Conservation (phyloP, 2,329 filamentous ascomycete species). For the Coniosporium tulheliwenetii region DNA sequence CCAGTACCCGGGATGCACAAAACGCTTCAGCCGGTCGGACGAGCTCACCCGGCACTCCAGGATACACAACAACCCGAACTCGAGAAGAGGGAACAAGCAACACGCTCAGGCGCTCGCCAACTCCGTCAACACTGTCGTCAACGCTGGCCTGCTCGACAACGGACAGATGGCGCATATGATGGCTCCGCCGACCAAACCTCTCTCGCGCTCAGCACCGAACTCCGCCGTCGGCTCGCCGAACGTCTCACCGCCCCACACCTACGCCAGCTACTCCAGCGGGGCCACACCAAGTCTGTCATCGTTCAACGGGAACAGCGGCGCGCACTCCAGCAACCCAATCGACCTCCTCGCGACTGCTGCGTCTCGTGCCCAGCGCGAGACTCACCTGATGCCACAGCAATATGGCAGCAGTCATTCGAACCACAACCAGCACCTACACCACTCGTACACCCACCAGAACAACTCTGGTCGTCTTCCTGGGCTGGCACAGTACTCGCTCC, state of each 20-base stretch:
- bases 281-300: slow-evolving; percentile 37
- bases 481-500: slow-evolving; percentile 58
- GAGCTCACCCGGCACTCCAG: slow-evolving; percentile 92
- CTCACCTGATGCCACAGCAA: slow-evolving; percentile 29
- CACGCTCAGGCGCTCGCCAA: slow-evolving; percentile 44
- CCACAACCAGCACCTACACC: slow-evolving; percentile 27
- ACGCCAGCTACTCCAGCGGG: slow-evolving; percentile 44
- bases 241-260: slow-evolving; percentile 86
- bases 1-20: slow-evolving; percentile 88
- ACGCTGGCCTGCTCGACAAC: slow-evolving; percentile 35
- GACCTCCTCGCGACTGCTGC: slow-evolving; percentile 55
- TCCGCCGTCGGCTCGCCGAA: slow-evolving; percentile 87
- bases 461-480: slow-evolving; percentile 51
- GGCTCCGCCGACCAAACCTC: slow-evolving; percentile 61
- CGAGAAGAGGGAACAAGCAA: slow-evolving; percentile 78
- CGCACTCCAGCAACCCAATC: slow-evolving; percentile 37
- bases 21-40: slow-evolving; percentile 92
- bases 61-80: slow-evolving; percentile 99
- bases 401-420: slow-evolving; percentile 6
- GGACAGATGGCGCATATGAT: slow-evolving; percentile 45
- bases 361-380: slow-evolving; percentile 49
- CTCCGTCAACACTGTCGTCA: slow-evolving; percentile 34
- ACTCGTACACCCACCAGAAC: slow-evolving; percentile 28
- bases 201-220: slow-evolving; percentile 74
- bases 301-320: slow-evolving; percentile 29